A percentile compares a stretch with the other conserved stretches of the same genome.
Conservation (phyloP, 495 filamentous ascomycete genomes). For the Barbatosphaeria neglecta region DNA sequence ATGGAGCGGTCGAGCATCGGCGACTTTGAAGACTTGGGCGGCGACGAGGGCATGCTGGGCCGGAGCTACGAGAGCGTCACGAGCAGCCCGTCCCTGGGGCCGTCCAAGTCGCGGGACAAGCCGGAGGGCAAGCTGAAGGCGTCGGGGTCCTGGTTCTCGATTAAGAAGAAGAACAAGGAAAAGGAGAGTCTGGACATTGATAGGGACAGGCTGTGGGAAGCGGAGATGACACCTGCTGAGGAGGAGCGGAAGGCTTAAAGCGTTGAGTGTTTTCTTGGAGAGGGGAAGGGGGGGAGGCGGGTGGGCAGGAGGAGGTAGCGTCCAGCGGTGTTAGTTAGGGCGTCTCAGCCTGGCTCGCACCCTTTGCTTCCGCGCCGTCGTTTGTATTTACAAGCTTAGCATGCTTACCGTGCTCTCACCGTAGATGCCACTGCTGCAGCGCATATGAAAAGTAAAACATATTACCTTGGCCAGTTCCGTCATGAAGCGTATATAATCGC, state of each 20-base stretch:
- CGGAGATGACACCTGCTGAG: conserved; percentile 6
- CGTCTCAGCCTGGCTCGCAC: no score
- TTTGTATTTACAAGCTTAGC: no score
- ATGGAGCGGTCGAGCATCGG: conserved; percentile 32
- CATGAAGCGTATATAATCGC: no score
- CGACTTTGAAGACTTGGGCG: conserved; percentile 34
- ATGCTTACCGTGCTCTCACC: no score
- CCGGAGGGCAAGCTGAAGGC: conserved; percentile 16
- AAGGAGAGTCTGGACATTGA: conserved; percentile 37
- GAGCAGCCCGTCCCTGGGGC: conserved; percentile 26
- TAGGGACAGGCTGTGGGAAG: conserved; percentile 16
- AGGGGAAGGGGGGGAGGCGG: background rate
- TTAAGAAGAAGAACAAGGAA: conserved; percentile 37
- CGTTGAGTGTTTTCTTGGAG: conserved; percentile 1
- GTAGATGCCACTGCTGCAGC: no score
- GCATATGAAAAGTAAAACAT: no score
- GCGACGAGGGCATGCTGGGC: conserved; percentile 23
- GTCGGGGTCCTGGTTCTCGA: conserved; percentile 32
- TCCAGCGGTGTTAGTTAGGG: no score
- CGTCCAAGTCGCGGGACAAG: conserved; percentile 13
- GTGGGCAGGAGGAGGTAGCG: no score
- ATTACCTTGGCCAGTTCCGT: no score
- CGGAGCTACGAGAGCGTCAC: conserved; percentile 33
- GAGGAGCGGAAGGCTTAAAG: conserved; percentile 6
- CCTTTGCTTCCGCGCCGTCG: no score